Base-by-base conservation (phyloP, 2,329 filamentous ascomycete species). In the Chalara sp. region DNA sequence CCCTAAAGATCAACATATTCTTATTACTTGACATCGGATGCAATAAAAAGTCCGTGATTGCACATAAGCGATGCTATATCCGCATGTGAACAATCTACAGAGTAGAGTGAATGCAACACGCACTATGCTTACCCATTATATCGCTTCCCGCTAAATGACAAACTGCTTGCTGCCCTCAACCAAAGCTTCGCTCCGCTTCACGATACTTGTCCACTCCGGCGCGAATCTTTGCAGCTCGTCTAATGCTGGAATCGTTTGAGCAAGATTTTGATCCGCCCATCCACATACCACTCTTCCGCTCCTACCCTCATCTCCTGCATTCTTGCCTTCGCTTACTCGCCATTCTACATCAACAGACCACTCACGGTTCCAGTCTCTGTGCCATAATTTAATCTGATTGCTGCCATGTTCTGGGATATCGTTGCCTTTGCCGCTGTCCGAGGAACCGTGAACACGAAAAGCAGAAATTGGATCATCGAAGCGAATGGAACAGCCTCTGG, bases 231-330 rank as follows among this genome's bases (percentile, higher is more conserved):
- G 72, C 46, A 88, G 75, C 69, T 97, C 91, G 59, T 93, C 86
- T 47, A 92, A 78, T 1, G 91, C 91, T 0, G 92, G 91, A 45
- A 97, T 90, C 1, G 76, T 75, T 4, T 81, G 84, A 2, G 70
- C 68, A 35, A 72, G 70, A 62, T 96, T 96, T 43, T 80, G 83
- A 70, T 99, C 93, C 61, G 86, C 89, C 90, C 91, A 97, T 32
- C 87, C 73, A 68, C 93, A 97, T 12, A 84, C 76, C 1, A 91
- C 81, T 33, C 72, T 76, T 1, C 90, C 87, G 56, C 75, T 76
- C 33, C 89, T 61, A 13, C 68, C 67, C 53, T 67, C 60, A 11
- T 67, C 67, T 48, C 64, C 59, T 37, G 62, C 62, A 12, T 61
- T 56, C 40, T 66, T 62, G 47, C 58, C 55, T 29, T 61, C 62